Evolutionary conservation across 2,329 filamentous ascomycete species (phyloP).

Genomic region (Diaporthe citri): DNA sequence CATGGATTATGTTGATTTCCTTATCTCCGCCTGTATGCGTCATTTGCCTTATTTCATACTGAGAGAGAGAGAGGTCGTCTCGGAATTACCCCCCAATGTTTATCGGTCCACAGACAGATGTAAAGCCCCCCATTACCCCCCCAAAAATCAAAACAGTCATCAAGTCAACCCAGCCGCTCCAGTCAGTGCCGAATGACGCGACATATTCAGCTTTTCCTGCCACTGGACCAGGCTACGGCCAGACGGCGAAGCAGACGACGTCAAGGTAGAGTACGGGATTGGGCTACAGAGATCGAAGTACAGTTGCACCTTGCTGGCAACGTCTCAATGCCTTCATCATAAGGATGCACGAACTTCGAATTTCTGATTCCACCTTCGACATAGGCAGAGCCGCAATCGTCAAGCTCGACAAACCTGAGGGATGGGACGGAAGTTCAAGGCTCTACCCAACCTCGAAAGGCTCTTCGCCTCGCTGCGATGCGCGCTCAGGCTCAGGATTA

Average conservation of each 20-base stretch:
- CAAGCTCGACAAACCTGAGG: not conserved
- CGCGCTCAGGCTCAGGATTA: not conserved
- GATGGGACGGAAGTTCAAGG: not conserved
- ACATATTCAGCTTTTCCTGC: not conserved
- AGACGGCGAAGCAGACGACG: slow-evolving; percentile 5
- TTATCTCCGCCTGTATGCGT: slow-evolving; percentile 41
- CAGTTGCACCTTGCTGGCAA: not conserved
- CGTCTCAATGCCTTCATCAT: not conserved
- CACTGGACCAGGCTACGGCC: not conserved
- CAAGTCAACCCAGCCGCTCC: slow-evolving; percentile 28
- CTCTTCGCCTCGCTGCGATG: not conserved
- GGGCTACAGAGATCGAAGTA: not conserved
- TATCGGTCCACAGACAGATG: slow-evolving; percentile 41
- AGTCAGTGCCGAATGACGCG: slow-evolving; percentile 22
- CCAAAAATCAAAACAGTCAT: slow-evolving; percentile 42
- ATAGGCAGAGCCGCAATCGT: not conserved
- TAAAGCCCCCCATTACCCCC: slow-evolving; percentile 37
- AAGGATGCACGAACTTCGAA: not conserved
- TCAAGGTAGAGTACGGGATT: not conserved
- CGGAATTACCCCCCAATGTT: slow-evolving; percentile 41
- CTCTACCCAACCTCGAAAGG: not conserved
- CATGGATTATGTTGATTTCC: slow-evolving; percentile 41
- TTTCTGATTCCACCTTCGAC: not conserved
- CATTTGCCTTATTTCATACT: slow-evolving; percentile 41
- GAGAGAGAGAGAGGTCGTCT: slow-evolving; percentile 38